Conservation (phyloP, 306 rosid species). For the Senna tora region DNA sequence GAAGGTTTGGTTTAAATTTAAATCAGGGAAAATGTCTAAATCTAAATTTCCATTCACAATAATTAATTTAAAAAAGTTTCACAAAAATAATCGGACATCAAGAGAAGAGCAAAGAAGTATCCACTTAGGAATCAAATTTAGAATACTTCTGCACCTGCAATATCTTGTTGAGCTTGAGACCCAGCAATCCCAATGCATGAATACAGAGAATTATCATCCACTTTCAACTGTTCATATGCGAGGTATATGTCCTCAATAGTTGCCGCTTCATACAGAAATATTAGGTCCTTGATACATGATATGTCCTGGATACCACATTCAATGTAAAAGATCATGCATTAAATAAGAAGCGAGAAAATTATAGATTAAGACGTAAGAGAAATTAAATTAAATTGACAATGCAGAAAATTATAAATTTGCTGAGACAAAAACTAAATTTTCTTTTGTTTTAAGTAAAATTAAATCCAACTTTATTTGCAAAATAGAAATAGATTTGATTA, state of each 20-base stretch:
- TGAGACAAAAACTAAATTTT: constrained; percentile 18
- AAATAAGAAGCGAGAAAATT: constrained; percentile 26
- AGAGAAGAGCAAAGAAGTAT: constrained; percentile 29
- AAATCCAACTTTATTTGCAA: not conserved
- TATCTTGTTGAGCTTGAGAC: constrained; percentile 73
- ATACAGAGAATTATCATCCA: constrained; percentile 77
- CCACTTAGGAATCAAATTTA: constrained; percentile 26
- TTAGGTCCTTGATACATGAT: constrained; percentile 93
- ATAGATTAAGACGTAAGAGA: not conserved
- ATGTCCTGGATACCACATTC: constrained; percentile 73
- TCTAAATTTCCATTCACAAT: too few species aligned
- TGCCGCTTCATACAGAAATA: constrained; percentile 76
- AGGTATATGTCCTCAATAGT: constrained; percentile 74
- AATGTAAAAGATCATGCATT: constrained; percentile 16
- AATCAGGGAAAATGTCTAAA: not conserved
- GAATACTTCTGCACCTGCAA: constrained; percentile 48
- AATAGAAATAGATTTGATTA: not conserved
- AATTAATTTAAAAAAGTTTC: too few species aligned
- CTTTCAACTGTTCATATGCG: constrained; percentile 90
- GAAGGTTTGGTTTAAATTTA: not conserved
- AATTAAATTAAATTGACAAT: constrained; percentile 14
- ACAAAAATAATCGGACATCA: constrained; percentile 9
- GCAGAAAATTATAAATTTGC: constrained; percentile 6
- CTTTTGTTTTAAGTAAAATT: constrained; percentile 27
- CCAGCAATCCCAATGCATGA: constrained; percentile 95